phyloP scores from a whole-genome alignment of 768 basidiomycete genomes.

The Agrocybe pediades region DNA sequence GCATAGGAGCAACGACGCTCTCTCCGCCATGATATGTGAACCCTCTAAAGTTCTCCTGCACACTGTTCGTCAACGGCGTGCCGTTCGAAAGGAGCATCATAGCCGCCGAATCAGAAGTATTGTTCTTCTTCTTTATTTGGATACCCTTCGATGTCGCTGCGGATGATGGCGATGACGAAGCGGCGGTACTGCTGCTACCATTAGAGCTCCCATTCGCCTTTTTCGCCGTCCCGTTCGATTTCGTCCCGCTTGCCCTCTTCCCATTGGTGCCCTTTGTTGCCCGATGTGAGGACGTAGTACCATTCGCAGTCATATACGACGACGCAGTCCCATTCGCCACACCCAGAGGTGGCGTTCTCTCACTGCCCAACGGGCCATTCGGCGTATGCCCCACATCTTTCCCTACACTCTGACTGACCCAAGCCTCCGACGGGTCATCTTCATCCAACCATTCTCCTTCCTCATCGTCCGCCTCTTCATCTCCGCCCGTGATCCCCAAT shows the following conservation, averaged over 20 bases:
- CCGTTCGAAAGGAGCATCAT: constrained; percentile 34
- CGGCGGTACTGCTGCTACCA: not conserved
- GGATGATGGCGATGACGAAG: not conserved
- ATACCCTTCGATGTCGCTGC: constrained; percentile 39
- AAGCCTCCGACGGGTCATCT: constrained; percentile 72
- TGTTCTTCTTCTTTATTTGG: constrained; percentile 47
- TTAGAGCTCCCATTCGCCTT: not conserved
- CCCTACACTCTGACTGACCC: constrained; percentile 55
- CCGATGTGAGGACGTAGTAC: too few relatives aligned
- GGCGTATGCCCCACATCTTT: constrained; percentile 51
- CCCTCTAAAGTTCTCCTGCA: constrained; percentile 96
- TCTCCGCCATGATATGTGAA: constrained; percentile 88
- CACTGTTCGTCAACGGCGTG: constrained; percentile 83
- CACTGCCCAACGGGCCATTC: constrained; percentile 78
- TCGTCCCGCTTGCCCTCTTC: not conserved
- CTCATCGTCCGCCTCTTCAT: not conserved
- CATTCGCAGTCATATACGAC: too few relatives aligned
- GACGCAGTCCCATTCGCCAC: constrained; percentile 14
- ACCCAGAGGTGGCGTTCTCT: constrained; percentile 28
- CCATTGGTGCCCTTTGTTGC: too few relatives aligned
- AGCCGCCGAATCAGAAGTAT: constrained; percentile 45
- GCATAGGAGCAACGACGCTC: constrained; percentile 51
- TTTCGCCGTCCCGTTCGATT: constrained; percentile 19
- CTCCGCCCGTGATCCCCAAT: constrained; percentile 5
- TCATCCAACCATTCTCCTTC: constrained; percentile 20